Evolutionary conservation across 164 flowering plant genomes (phyloP), one percentile per base, ranked within the genome.

Genomic region (Akebia trifoliata): DNA sequence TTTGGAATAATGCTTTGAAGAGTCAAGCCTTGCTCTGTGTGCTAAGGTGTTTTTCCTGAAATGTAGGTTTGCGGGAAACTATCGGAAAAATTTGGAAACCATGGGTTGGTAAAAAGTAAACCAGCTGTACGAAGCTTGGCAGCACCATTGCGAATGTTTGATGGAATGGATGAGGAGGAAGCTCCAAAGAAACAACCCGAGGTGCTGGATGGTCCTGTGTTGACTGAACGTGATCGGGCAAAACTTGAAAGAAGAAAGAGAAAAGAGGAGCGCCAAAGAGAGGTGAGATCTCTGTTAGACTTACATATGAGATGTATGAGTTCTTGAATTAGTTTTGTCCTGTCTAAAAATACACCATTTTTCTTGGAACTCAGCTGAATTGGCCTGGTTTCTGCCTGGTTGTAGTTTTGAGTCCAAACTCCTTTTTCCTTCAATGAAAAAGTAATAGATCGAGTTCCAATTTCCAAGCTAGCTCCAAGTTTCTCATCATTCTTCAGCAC

Each of bases 181-280:
- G 86, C 62, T 54, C 86, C 85, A 0, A 90, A 86, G 78, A 94
- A 90, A 77, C 84, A 90, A 63, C 78, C 72, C 0, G 97, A 90
- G 76, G 74, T 63, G 20, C 52, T 79, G 0, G 99, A 94, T 54
- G 97, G 97, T 57, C 99, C 99, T 36, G 14, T 86, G 7, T 68
- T 94, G 30, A 63, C 99, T 24, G 97, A 94, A 44, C 96, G 99
- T 8, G 99, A 94, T 56, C 57, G 63, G 55, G 60, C 66, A 29
- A 94, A 94, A 70, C 62, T 90, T 53, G 97, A 87, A 57, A 83
- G 99, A 67, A 81, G 73, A 57, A 94, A 94, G 77, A 79, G 97
- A 67, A 90, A 94, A 73, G 97, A 94, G 0, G 99, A 94, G 38
- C 88, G 99, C 3, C 93, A 90, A 59, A 76, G 99, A 74, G 99